Evolutionary conservation across 148 eudicot genomes (phyloP), one percentile per base, ranked within the genome.

Genomic region (Camellia sinensis): DNA sequence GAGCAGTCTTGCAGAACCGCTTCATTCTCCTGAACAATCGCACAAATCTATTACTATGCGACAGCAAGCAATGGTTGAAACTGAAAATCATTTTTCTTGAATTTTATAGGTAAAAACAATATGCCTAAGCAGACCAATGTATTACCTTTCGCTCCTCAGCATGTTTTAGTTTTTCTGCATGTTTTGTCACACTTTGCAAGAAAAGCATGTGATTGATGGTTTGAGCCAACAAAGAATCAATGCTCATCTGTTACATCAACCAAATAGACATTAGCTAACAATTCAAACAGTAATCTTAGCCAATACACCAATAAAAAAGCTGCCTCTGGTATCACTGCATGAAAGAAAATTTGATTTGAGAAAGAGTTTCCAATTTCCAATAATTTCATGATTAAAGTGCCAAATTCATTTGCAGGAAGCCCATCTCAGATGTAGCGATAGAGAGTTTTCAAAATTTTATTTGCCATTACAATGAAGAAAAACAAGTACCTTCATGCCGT

Each of bases 201-300:
- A 88, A 94, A 83, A 89, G 65, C 94, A 94, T 85, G 89, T 94
- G 94, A 57, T 92, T 92, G 84, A 92, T 88, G 41, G 96, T 90
- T 68, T 84, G 85, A 59, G 84, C 88, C 81, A 94, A 83, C 81
- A 94, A 81, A 69, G 89, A 82, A 78, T 89, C 98, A 48, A 92
- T 90, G 89, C 96, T 96, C 82, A 91, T 85, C 98, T 96, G 94
- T 84, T 71, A 79, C 46, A 85, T 21, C 77, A 82, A 41, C 21
- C 13, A 15, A 78, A 41, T 5, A 70, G 12, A 74, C 48, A 72
- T 78, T 62, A 62, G 10, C 44, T 61, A 81, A 57, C 21, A 75
- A 44, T 46, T 37, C 69, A 77, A 15, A 41, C 71, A 76, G 18
- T 67, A 41, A 53, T 43, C 29, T 61, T 54, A 13, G 0, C 10